These are phyloP conservation scores for Alternaria conjuncta DNA, from an alignment of 2,329 filamentous ascomycete genomes.

Conservation along the genomic window DNA sequence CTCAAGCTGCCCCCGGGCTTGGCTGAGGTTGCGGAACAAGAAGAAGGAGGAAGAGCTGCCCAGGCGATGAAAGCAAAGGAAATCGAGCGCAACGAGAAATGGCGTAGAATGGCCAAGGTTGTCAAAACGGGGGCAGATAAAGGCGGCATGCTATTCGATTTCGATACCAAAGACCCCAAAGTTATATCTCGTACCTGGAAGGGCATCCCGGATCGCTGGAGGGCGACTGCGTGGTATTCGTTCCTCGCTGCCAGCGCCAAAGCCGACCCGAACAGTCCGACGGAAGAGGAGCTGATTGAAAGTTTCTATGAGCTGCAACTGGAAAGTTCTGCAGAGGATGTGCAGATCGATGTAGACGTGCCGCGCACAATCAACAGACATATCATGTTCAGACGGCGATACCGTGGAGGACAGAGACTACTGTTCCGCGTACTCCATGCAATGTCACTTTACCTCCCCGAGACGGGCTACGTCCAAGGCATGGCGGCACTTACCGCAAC, in stretches of 20 bases:
- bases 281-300: conserved; percentile 74
- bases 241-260: conserved; percentile 82
- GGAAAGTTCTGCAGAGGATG: conserved; percentile 82
- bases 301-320: conserved; percentile 76
- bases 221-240: conserved; percentile 90
- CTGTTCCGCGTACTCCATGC: conserved; percentile 92
- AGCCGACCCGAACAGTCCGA: conserved; percentile 64
- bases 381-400: conserved; percentile 94
- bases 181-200: conserved; percentile 95
- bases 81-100: conserved; percentile 68
- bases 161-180: conserved; percentile 79
- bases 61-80: conserved; percentile 63
- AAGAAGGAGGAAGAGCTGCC: conserved; percentile 57
- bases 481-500: conserved; percentile 96
- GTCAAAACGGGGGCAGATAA: conserved; percentile 56
- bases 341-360: conserved; percentile 97
- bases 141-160: conserved; percentile 73
- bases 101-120: conserved; percentile 68
- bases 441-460: conserved; percentile 87
- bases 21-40: conserved; percentile 52
- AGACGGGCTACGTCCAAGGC: conserved; percentile 94
- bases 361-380: conserved; percentile 93
- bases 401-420: conserved; percentile 85
- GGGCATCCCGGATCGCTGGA: conserved; percentile 95
- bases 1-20: conserved; percentile 64